These are phyloP conservation scores for Gentiana macrophylla DNA, from an alignment of 257 asterid species.

Conservation along the genomic window DNA sequence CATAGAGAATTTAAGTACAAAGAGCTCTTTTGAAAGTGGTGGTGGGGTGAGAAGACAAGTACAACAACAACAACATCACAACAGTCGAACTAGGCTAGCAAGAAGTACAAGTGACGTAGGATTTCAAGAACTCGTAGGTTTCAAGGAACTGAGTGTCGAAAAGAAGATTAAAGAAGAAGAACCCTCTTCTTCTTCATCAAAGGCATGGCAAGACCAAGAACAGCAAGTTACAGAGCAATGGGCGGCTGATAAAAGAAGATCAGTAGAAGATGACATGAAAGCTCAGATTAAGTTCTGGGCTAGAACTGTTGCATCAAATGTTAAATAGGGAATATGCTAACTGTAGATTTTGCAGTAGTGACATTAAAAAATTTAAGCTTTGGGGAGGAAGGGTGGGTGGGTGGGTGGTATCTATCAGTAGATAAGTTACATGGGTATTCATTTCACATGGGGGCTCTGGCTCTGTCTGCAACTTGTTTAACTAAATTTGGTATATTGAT, in stretches of 20 bases:
- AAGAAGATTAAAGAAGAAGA: conserved; percentile 18
- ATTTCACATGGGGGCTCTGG: too few relatives aligned
- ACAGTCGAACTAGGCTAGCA: conserved; percentile 13
- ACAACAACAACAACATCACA: conserved; percentile 1
- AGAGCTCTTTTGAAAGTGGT: conserved; percentile 4
- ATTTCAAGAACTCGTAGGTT: conserved; percentile 26
- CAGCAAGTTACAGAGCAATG: conserved; percentile 12
- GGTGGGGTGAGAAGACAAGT: conserved; percentile 12
- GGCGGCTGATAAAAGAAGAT: conserved; percentile 35
- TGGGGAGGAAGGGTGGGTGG: too few relatives aligned
- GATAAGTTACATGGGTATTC: too few relatives aligned
- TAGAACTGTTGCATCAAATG: conserved; percentile 85
- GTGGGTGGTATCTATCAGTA: too few relatives aligned
- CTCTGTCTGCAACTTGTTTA: too few relatives aligned
- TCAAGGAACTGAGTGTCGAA: conserved; percentile 30
- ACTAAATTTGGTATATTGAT: too few relatives aligned
- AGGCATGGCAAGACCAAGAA: conserved; percentile 20
- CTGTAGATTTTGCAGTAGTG: too few relatives aligned
- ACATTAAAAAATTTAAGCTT: too few relatives aligned
- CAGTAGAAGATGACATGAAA: conserved; percentile 69
- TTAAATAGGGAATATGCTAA: conserved; percentile 3
- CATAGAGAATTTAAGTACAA: conserved; percentile 12
- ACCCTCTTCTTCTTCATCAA: conserved; percentile 11
- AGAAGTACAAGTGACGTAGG: conserved; percentile 25
- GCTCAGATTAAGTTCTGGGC: conserved; percentile 92